phyloP scores from a whole-genome alignment of 2,329 filamentous ascomycete genomes.

The Penicillium crustosum region DNA sequence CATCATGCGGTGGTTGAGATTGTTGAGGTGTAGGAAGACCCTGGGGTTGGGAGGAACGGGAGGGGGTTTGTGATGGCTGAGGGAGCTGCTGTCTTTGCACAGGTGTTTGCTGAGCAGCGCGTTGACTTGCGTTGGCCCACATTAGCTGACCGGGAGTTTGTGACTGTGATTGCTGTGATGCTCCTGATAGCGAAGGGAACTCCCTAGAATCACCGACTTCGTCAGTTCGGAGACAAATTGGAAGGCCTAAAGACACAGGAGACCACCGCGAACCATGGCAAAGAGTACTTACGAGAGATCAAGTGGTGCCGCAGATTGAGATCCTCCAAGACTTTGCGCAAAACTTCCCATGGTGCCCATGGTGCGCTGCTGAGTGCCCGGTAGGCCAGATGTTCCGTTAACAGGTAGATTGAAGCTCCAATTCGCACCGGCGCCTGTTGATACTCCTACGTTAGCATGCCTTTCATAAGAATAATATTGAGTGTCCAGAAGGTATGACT shows the following conservation, averaged over 20 bases:
- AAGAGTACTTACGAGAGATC: constrained; percentile 56
- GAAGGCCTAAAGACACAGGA: constrained; percentile 1
- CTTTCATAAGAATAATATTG: neutral
- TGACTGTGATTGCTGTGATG: constrained; percentile 54
- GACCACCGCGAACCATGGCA: constrained; percentile 2
- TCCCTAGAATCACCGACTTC: constrained; percentile 48
- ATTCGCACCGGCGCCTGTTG: constrained; percentile 53
- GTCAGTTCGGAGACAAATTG: constrained; percentile 13
- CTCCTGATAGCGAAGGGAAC: constrained; percentile 61
- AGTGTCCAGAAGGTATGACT: neutral
- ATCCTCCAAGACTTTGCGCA: constrained; percentile 56
- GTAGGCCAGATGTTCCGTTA: constrained; percentile 53
- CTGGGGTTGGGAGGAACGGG: constrained; percentile 42
- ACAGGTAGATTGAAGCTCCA: constrained; percentile 60
- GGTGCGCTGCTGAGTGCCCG: constrained; percentile 51
- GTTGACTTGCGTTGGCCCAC: constrained; percentile 59
- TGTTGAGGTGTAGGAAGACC: constrained; percentile 44
- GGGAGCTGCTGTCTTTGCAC: constrained; percentile 54
- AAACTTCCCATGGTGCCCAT: constrained; percentile 55
- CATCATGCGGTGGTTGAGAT: constrained; percentile 50
- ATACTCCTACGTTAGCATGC: constrained; percentile 25
- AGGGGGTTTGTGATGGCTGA: constrained; percentile 43
- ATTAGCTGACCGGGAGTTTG: constrained; percentile 55
- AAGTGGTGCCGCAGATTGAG: constrained; percentile 54
- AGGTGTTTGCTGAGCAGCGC: constrained; percentile 53